Base-by-base conservation (phyloP, 495 filamentous ascomycete genomes). In the Astrocystis sublimbata region DNA sequence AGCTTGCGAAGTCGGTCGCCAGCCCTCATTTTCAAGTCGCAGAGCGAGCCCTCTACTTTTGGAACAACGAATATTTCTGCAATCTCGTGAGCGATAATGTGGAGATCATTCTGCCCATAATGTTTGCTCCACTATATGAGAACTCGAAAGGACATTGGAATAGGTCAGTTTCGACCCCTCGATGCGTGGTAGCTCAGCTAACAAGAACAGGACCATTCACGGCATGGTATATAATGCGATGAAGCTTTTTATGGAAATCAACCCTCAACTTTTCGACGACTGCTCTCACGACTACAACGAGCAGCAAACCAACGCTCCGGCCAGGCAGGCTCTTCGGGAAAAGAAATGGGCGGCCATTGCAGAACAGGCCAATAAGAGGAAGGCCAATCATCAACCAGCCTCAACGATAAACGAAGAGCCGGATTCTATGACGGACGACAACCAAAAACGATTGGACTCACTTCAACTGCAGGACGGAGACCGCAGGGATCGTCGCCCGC, bases 211-310 rank as follows among this genome's bases (percentile, higher is more conserved):
- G 65, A 99, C 94, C 10, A 99, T 99, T 65, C 96, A 99, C 69
- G 94, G 96, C 70, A 98, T 99, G 96, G 94, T 99, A 17, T 99
- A 98, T 73, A 99, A 98, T 71, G 94, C 94, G 49, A 99, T 99
- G 94, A 99, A 99, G 72, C 87, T 99, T 45, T 99, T 99, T 76
- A 99, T 99, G 94, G 94, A 99, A 75, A 97, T 99, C 68, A 98
- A 99, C 68, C 94, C 94, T 15, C 92, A 96, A 69, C 88, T 99
- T 24, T 99, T 99, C 71, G 94, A 99, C 65, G 94, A 98, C 69
- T 99, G 94, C 77, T 96, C 93, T 6, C 92, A 96, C 68, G 92
- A 97, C 61, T 99, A 98, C 72, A 93, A 92, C n/a, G 94, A 98
- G 71, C 87, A 92, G 63, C 93, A 98, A 75, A 94, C 92, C 73